A percentile compares a stretch with the other conserved stretches of the same genome.
phyloP scores from a whole-genome alignment of 1,139 yeast species.

The Debaryomyces psychrophilus region DNA sequence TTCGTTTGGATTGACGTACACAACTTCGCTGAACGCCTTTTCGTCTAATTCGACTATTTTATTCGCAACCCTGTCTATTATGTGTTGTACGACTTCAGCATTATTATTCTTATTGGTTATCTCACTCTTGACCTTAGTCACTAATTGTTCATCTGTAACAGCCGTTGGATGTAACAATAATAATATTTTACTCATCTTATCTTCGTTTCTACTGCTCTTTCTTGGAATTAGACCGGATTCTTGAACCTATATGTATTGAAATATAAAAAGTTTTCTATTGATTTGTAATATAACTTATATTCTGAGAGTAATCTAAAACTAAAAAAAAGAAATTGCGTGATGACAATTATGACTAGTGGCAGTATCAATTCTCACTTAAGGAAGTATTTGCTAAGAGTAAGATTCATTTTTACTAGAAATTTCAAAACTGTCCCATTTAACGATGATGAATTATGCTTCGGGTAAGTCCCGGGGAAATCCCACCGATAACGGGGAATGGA shows the following conservation, averaged over 20 bases:
- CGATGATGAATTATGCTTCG: background rate
- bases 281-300: background rate
- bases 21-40: constrained; percentile 50
- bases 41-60: constrained; percentile 53
- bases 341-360: background rate
- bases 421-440: background rate
- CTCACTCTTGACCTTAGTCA: constrained; percentile 40
- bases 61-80: constrained; percentile 70
- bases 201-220: background rate
- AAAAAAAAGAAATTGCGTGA: constrained; percentile 4
- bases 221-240: background rate
- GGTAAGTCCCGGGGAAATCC: background rate
- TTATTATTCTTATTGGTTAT: constrained; percentile 22
- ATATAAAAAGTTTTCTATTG: background rate
- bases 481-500: background rate
- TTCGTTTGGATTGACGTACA: constrained; percentile 62
- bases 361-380: background rate
- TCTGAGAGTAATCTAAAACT: background rate
- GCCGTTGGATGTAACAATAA: constrained; percentile 73
- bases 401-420: background rate
- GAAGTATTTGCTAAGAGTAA: background rate
- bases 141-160: constrained; percentile 59
- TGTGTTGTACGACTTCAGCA: constrained; percentile 55
- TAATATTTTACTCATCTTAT: constrained; percentile 33
- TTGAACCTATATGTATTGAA: background rate